Base-by-base conservation (phyloP, 2,329 filamentous ascomycete genomes). In the Xylariaceae sp. region DNA sequence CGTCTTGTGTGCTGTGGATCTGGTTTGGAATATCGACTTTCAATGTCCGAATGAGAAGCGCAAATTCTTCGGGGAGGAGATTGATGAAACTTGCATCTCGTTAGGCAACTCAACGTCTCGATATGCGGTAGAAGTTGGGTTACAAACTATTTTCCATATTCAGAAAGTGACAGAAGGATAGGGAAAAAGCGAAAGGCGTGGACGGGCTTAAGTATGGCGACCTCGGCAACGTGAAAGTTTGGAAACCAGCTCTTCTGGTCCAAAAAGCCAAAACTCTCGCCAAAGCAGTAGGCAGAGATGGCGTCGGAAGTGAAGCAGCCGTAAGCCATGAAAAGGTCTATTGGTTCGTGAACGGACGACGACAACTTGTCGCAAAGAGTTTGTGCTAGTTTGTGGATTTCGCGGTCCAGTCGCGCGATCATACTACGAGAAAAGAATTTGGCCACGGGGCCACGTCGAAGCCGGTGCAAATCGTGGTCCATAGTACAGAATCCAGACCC, bases 251-350 rank as follows among this genome's bases (percentile, higher is more conserved):
- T 70, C 2, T 73, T 62, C 51, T 73, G 70, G 5, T 61, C 59
- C 19, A 73, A 44, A 40, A 73, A 65, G 1, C 73, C 74, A 50
- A 75, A 68, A 3, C 64, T 61, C 43, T 75, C 70, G 9, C 75
- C 74, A 52, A 76, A 77, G 20, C 66, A 68, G 47, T 75, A 76
- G 1, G 68, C 64, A 1, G 70, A 71, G 23, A 76, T 76, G 2
- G 70, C 67, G n/a, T 77, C 74, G 0, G 73, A 68, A 0, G 73
- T 75, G 50, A 75, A 75, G 57, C 74, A 75, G 53, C 71, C 74
- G 49, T 72, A 75, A 1, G 73, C 71, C 51, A 71, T 66, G 26
- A 67, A 70, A 7, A 74, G 58, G 40, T 75, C 69, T n/a, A 76
- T 69, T 19, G 65, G 60, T 5, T 61, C 49, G 10, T 53, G 56